Conservation (phyloP, 1,284 basidiomycete genomes). For the Irpex sp. region DNA sequence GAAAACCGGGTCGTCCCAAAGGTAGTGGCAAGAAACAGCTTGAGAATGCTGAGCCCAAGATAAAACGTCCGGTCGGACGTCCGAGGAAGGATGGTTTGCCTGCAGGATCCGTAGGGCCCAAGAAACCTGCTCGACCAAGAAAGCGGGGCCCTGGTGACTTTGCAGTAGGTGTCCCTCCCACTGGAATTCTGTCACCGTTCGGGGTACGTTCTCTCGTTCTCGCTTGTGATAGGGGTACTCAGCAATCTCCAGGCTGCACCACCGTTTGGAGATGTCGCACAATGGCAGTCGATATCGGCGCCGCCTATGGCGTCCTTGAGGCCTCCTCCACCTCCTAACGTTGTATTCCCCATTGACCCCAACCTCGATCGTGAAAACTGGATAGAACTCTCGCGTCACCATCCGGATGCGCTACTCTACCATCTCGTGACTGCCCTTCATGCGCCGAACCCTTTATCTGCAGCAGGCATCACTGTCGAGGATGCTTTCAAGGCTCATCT, state of each 20-base stretch:
- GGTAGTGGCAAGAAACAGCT: constrained; percentile 51
- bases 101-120: constrained; percentile 42
- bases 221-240: neutral
- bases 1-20: constrained; percentile 43
- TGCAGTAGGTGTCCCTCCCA: constrained; percentile 16
- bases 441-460: constrained; percentile 54
- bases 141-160: constrained; percentile 37
- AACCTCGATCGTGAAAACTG: constrained; percentile 56
- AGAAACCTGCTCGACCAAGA: constrained; percentile 32
- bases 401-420: constrained; percentile 52
- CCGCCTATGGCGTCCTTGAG: constrained; percentile 28
- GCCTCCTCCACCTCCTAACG: constrained; percentile 22
- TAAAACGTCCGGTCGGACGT: constrained; percentile 52
- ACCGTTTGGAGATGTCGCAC: constrained; percentile 15
- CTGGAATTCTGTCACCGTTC: constrained; percentile 15
- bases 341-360: constrained; percentile 42
- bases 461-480: constrained; percentile 55
- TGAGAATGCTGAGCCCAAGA: constrained; percentile 35
- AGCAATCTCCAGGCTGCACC: constrained; percentile 11
- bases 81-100: constrained; percentile 58
- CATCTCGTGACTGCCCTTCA: constrained; percentile 51
- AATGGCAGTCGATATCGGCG: constrained; percentile 30
- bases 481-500: constrained; percentile 73
- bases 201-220: constrained; percentile 13
- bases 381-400: constrained; percentile 49